Conservation (phyloP, 2,329 filamentous ascomycete species). For the Colletotrichum echinochloae region DNA sequence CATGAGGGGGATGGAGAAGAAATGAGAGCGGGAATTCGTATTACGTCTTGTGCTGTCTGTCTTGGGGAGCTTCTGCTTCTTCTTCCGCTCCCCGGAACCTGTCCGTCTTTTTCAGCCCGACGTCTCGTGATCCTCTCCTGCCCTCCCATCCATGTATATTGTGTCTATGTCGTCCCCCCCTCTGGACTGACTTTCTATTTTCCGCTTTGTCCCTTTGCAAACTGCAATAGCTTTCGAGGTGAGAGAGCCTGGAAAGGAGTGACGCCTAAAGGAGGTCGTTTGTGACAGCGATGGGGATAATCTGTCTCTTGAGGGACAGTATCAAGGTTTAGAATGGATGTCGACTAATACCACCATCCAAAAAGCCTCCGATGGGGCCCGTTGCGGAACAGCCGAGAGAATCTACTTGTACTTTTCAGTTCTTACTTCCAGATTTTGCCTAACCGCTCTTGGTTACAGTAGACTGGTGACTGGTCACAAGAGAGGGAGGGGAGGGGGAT, state of each 20-base stretch:
- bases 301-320: neutral
- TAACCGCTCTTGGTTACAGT: neutral
- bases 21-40: neutral
- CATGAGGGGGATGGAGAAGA: conserved; percentile 11
- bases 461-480: neutral
- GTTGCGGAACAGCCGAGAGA: conserved; percentile 10
- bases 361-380: neutral
- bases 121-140: neutral
- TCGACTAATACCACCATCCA: conserved; percentile 2
- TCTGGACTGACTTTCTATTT: neutral
- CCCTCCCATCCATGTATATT: neutral
- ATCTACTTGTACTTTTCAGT: conserved; percentile 30
- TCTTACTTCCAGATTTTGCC: neutral
- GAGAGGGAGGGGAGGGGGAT: neutral
- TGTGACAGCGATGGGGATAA: neutral
- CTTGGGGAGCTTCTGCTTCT: neutral
- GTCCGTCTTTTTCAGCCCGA: neutral
- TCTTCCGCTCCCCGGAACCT: neutral
- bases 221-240: neutral
- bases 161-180: too few species aligned
- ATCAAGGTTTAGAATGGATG: neutral
- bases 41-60: neutral
- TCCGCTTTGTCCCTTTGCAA: neutral
- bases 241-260: neutral
- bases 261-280: neutral